Percentiles rank a stretch among this genome's conserved stretches.
These are phyloP conservation scores for Xylaria sp. DNA, from an alignment of 2,329 filamentous ascomycete genomes.

Conservation along the genomic window DNA sequence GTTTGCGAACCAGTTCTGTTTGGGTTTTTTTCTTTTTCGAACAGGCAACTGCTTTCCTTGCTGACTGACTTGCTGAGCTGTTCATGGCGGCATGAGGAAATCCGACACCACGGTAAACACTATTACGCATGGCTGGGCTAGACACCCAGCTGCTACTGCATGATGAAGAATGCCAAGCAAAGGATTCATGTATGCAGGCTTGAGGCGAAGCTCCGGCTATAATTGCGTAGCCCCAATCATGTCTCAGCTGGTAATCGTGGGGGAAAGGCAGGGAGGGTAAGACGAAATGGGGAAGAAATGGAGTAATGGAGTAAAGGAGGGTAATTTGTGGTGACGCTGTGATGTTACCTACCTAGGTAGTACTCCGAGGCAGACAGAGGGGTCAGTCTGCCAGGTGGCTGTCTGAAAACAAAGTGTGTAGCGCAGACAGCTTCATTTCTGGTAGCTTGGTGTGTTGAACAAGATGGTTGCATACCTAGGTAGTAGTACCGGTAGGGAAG, in stretches of 20 bases:
- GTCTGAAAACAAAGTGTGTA: neutral
- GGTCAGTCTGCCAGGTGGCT: neutral
- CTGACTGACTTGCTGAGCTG: neutral
- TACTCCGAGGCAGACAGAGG: conserved; percentile 8
- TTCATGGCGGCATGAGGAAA: neutral
- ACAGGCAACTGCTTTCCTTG: neutral
- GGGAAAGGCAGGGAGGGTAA: neutral
- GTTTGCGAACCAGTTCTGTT: neutral
- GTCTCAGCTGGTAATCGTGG: conserved; percentile 7
- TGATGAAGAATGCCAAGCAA: conserved; percentile 8
- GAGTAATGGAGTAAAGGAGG: neutral
- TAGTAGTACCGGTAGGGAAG: neutral
- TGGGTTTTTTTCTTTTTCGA: neutral
- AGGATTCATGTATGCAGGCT: conserved; percentile 4
- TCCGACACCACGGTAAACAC: neutral
- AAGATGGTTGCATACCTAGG: neutral
- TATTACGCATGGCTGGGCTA: neutral
- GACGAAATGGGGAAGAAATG: neutral
- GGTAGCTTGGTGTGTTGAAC: conserved; percentile 5
- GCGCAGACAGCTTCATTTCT: conserved; percentile 2
- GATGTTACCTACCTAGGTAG: conserved; percentile 5
- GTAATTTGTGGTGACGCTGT: neutral
- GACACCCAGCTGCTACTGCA: neutral
- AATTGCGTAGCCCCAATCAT: neutral
- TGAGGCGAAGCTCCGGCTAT: conserved; percentile 10